These are phyloP conservation scores for Lichina pygmaea DNA, from an alignment of 495 filamentous ascomycete species.

Conservation along the genomic window DNA sequence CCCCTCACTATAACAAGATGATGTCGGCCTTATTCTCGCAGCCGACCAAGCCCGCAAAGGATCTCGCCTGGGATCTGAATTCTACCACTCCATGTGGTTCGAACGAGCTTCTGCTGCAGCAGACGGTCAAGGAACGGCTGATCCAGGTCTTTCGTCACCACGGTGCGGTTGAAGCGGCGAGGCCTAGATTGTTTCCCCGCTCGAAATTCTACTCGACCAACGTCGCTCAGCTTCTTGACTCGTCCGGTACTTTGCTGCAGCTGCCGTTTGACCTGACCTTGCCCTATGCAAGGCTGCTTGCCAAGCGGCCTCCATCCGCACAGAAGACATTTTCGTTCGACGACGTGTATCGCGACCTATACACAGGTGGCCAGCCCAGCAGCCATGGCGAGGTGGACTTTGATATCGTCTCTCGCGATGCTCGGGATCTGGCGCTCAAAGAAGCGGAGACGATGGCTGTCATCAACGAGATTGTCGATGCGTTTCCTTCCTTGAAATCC, in stretches of 20 bases:
- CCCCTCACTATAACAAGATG: conserved; percentile 75
- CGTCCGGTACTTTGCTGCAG: conserved; percentile 62
- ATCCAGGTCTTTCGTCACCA: conserved; percentile 67
- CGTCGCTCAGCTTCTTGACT: conserved; percentile 53
- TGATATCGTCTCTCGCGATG: conserved; percentile 64
- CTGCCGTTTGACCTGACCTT: conserved; percentile 79
- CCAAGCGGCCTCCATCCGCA: conserved; percentile 35
- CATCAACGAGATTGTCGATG: conserved; percentile 64
- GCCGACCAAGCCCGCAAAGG: conserved; percentile 47
- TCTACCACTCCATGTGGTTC: conserved; percentile 22
- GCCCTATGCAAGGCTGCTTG: conserved; percentile 66
- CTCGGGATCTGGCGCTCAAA: conserved; percentile 59
- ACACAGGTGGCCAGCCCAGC: conserved; percentile 50
- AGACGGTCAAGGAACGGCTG: conserved; percentile 48
- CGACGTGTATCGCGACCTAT: conserved; percentile 60
- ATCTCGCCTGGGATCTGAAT: conserved; percentile 66
- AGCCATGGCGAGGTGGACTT: conserved; percentile 81
- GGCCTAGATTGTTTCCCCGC: conserved; percentile 52
- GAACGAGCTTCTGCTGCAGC: conserved; percentile 43
- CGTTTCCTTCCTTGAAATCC: conserved; percentile 46
- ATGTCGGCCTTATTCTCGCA: conserved; percentile 59
- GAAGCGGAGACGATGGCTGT: conserved; percentile 93
- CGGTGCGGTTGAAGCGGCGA: conserved; percentile 59
- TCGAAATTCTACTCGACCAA: conserved; percentile 47
- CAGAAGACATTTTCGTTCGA: conserved; percentile 74